Evolutionary conservation across 352 stramenopile species (phyloP).

Genomic region (Globisporangium echinulatum): DNA sequence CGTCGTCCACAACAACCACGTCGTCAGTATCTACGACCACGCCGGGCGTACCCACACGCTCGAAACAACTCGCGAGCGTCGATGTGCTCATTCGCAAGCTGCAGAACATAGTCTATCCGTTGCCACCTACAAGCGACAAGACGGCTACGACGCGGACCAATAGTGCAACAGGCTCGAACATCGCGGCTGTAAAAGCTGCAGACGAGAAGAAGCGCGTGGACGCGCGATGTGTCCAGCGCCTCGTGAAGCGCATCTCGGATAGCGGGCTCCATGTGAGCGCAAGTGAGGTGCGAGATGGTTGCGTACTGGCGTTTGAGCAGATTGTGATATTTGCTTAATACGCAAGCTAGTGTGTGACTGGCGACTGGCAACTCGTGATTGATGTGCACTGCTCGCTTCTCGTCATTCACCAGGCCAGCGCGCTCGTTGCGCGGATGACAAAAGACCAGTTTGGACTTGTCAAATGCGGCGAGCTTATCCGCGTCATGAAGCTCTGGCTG

Average conservation of each 20-base stretch:
- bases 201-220: conserved; percentile 36
- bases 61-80: conserved; percentile 10
- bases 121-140: conserved; percentile 1
- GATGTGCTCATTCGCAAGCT: conserved; percentile 27
- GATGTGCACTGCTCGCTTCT: neutral
- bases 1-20: neutral
- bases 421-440: conserved; percentile 24
- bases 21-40: neutral
- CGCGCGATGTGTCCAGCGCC: conserved; percentile 27
- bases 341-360: neutral
- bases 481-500: conserved; percentile 39
- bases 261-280: conserved; percentile 20
- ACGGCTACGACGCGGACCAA: neutral
- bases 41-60: neutral
- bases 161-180: neutral
- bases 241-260: conserved; percentile 38
- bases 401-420: conserved; percentile 20
- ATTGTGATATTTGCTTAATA: neutral
- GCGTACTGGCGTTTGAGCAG: too few species aligned
- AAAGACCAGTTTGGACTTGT: conserved; percentile 37
- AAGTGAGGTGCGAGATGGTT: conserved; percentile 20
- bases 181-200: conserved; percentile 6
- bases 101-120: conserved; percentile 19
- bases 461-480: conserved; percentile 41
- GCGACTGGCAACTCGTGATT: neutral